Conservation (phyloP, 208 protist species). For the Wallacemonas rigidus region DNA sequence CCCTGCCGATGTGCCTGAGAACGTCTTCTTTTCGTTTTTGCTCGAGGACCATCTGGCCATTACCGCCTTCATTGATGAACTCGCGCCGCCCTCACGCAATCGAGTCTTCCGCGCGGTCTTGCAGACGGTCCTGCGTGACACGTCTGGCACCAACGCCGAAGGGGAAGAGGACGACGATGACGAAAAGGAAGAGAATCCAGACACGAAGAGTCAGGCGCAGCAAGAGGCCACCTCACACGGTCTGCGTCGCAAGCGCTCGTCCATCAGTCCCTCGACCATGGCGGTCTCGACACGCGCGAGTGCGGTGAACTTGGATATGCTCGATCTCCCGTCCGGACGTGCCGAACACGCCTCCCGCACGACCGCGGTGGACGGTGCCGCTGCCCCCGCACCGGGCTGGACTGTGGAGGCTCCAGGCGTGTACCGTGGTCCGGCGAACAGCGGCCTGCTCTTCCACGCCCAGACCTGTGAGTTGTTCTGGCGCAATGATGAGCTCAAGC, state of each 20-base stretch:
- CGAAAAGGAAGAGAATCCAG: too few species aligned
- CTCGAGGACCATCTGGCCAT: constrained; percentile 57
- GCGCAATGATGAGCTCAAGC: constrained; percentile 79
- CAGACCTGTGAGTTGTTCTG: constrained; percentile 83
- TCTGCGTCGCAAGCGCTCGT: neutral
- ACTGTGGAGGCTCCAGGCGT: constrained; percentile 30
- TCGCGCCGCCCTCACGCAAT: constrained; percentile 19
- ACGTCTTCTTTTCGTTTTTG: constrained; percentile 58
- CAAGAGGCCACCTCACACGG: too few species aligned
- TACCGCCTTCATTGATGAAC: constrained; percentile 25
- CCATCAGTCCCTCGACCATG: neutral
- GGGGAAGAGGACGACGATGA: too few species aligned
- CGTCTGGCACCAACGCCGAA: too few species aligned
- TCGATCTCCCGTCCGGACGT: neutral
- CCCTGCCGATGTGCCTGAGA: constrained; percentile 74
- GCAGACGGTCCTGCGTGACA: constrained; percentile 39
- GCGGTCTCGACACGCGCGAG: constrained; percentile 22
- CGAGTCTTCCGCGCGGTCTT: constrained; percentile 40
- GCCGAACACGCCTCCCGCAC: neutral
- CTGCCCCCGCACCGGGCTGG: constrained; percentile 1
- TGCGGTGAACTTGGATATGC: constrained; percentile 10
- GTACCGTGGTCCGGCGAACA: constrained; percentile 38
- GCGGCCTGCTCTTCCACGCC: constrained; percentile 68
- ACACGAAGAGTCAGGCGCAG: too few species aligned
- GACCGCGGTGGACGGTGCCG: constrained; percentile 5